A percentile compares a stretch with the other conserved stretches of the same genome.
Evolutionary conservation across 2,329 filamentous ascomycete genomes (phyloP).

Genomic region (Fonsecaea pugnacius): DNA sequence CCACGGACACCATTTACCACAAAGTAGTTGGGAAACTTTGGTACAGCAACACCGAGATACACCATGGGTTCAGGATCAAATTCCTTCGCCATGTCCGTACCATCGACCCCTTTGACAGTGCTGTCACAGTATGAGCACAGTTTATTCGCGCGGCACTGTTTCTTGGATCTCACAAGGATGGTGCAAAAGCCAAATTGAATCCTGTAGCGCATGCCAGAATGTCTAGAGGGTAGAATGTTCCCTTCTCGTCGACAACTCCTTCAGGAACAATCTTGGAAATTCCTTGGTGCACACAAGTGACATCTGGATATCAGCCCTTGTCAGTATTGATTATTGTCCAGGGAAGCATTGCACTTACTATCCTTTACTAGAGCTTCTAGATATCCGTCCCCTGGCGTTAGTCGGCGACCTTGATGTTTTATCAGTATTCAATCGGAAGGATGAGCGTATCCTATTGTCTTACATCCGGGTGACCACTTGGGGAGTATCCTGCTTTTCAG

Average conservation of each 20-base stretch:
- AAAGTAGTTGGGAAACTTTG: constrained; percentile 32
- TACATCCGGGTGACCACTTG: constrained; percentile 45
- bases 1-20: constrained; percentile 22
- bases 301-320: no score
- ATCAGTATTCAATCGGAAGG: background rate
- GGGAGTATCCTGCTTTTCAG: constrained; percentile 45
- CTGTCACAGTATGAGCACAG: no score
- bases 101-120: constrained; percentile 19
- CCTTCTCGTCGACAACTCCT: constrained; percentile 48
- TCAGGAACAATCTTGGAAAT: constrained; percentile 48
- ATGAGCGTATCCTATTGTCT: background rate
- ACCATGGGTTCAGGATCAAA: constrained; percentile 19
- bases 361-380: constrained; percentile 52
- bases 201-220: constrained; percentile 50
- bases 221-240: constrained; percentile 46
- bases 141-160: no score
- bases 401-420: constrained; percentile 41
- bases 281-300: constrained; percentile 39
- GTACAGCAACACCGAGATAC: constrained; percentile 24
- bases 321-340: background rate
- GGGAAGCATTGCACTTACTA: constrained; percentile 21
- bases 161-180: constrained; percentile 21
- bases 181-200: constrained; percentile 42
- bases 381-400: constrained; percentile 58
- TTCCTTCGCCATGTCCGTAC: constrained; percentile 15